These are phyloP conservation scores for Cryphonectria japonica DNA, from an alignment of 2,329 filamentous ascomycete genomes.

Conservation along the genomic window DNA sequence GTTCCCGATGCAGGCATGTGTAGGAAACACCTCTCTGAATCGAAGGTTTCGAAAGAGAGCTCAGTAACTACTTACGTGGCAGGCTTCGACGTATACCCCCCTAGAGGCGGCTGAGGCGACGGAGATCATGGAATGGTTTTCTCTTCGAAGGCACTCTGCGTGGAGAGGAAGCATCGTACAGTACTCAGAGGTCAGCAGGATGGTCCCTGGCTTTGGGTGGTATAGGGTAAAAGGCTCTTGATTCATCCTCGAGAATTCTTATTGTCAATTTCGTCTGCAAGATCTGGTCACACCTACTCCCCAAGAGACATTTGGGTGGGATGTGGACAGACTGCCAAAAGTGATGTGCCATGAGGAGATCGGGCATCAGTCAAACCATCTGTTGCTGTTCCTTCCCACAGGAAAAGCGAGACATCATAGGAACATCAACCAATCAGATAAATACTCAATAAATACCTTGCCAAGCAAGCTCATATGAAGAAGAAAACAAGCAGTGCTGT, in stretches of 20 bases:
- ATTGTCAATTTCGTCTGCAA: no score
- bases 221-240: no score
- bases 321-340: no score
- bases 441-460: neutral
- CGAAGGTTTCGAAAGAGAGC: neutral
- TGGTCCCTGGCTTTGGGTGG: no score
- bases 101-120: neutral
- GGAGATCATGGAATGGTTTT: neutral
- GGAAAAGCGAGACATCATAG: neutral
- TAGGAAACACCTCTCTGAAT: neutral
- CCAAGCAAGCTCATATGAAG: neutral
- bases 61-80: neutral
- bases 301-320: no score
- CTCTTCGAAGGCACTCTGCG: no score
- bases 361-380: neutral
- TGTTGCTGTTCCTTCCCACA: neutral
- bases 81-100: neutral
- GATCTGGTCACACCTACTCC: no score
- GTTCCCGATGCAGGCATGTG: neutral
- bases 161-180: no score
- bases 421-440: neutral
- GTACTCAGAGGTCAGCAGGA: no score
- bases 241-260: no score
- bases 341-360: no score
- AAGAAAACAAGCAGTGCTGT: neutral